Evolutionary conservation across 192 early-diverging fungal genomes (phyloP), one percentile per base, ranked within the genome.

Genomic region (Anaeromyces robustus): DNA sequence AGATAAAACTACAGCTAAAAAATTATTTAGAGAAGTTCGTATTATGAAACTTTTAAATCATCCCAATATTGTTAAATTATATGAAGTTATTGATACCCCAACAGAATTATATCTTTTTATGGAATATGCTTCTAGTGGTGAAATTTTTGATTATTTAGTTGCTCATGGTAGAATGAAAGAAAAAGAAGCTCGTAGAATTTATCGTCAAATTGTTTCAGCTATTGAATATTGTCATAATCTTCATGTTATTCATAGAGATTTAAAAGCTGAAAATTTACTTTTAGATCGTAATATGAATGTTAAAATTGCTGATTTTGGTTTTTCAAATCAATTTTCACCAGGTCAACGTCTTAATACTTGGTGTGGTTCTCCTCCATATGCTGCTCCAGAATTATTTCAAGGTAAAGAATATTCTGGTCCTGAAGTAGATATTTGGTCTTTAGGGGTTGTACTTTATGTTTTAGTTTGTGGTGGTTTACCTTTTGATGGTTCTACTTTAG

Each of bases 391-490:
- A 52, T 19, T 52, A 22, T 81, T 16, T 68, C 87, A 94, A 79
- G 96, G 94, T 30, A 92, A 94, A 79, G 94, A 92, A 68, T 98
- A 98, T 83, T 86, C 87, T 79, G 97, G 97, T 5, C 95, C 97
- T 9, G 97, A 98, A 81, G 92, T 98, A 34, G 97, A 98, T 81
- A 92, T 94, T 30, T 98, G 97, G 97, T 96, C 95, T 52, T 85
- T 97, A 30, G 97, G 97, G 14, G 93, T 98, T 4, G 87, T 95
- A 17, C 84, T 98, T 29, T 98, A 95, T 83, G 93, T 95, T 43
- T 90, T 97, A 86, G 91, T 94, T 16, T 86, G 91, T 84, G 82
- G 93, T 80, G 79, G 90, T 80, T 22, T 80, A 26, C 79, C 41
- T 30, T 80, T 80, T 68, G 89, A 89, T 81, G 88, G 88, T 2